Percentiles rank a stretch among this genome's conserved stretches.
Conservation (phyloP, 768 basidiomycete genomes). For the Tulasnella sp. region DNA sequence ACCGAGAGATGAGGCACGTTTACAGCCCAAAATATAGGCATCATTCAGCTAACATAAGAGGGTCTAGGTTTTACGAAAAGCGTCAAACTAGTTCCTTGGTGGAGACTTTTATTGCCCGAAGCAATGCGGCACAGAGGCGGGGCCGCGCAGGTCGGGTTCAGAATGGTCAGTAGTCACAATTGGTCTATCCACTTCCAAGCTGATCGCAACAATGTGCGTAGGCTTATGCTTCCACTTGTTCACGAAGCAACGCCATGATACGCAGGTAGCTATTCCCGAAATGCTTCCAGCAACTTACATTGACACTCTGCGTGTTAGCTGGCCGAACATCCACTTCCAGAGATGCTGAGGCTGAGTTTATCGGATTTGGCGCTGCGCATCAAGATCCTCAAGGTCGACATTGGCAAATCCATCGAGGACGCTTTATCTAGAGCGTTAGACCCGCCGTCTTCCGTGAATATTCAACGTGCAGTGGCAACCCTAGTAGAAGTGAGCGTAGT, state of each 20-base stretch:
- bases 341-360: slow-evolving; percentile 88
- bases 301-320: slow-evolving; percentile 38
- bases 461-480: slow-evolving; percentile 79
- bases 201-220: slow-evolving; percentile 36
- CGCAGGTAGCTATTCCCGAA: slow-evolving; percentile 37
- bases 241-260: slow-evolving; percentile 77
- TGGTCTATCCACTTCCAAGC: neutral
- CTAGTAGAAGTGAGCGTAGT: slow-evolving; percentile 62
- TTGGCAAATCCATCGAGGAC: slow-evolving; percentile 80
- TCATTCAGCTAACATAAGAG: slow-evolving; percentile 1
- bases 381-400: slow-evolving; percentile 84
- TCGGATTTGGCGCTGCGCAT: slow-evolving; percentile 85
- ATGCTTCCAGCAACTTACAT: neutral
- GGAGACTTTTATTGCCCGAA: slow-evolving; percentile 83
- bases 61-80: slow-evolving; percentile 82
- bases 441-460: slow-evolving; percentile 73
- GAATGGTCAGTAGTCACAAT: neutral
- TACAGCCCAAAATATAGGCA: no score
- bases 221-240: slow-evolving; percentile 95
- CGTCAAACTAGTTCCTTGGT: slow-evolving; percentile 85
- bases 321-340: slow-evolving; percentile 81
- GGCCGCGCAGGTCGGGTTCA: slow-evolving; percentile 20
- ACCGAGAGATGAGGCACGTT: slow-evolving; percentile 77
- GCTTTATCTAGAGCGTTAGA: slow-evolving; percentile 81
- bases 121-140: slow-evolving; percentile 67